Conservation (phyloP, 78 protist species). For the Emiliania huxleyi region DNA sequence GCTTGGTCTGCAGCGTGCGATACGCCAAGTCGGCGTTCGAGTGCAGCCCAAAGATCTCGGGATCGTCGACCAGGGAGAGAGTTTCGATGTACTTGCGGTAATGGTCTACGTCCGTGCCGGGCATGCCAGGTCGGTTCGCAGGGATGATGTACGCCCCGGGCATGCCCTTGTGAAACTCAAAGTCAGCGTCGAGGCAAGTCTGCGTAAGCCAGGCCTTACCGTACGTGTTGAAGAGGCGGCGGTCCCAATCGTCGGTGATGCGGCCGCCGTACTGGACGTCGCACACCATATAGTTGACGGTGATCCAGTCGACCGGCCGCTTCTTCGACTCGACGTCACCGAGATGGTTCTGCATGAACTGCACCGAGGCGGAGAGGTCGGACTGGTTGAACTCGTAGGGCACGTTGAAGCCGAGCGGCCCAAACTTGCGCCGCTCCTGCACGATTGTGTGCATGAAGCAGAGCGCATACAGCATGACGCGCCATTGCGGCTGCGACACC, state of each 20-base stretch:
- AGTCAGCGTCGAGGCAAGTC: slow-evolving; percentile 37
- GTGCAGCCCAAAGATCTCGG: slow-evolving; percentile 86
- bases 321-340: slow-evolving; percentile 53
- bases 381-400: slow-evolving; percentile 91
- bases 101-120: not conserved
- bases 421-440: slow-evolving; percentile 88
- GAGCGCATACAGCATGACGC: slow-evolving; percentile 65
- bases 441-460: slow-evolving; percentile 81
- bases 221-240: slow-evolving; percentile 62
- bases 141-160: slow-evolving; percentile 54
- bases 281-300: slow-evolving; percentile 82
- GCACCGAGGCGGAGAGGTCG: slow-evolving; percentile 73
- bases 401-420: slow-evolving; percentile 84
- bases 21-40: slow-evolving; percentile 82
- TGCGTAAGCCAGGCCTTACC: slow-evolving; percentile 46
- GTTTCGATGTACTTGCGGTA: slow-evolving; percentile 52
- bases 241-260: slow-evolving; percentile 85
- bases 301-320: slow-evolving; percentile 69
- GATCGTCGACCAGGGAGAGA: slow-evolving; percentile 70
- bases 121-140: not conserved
- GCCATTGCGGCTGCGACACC: slow-evolving; percentile 68
- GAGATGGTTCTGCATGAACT: slow-evolving; percentile 79
- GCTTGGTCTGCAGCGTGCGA: slow-evolving; percentile 45
- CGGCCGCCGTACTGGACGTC: slow-evolving; percentile 92
- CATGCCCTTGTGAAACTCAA: slow-evolving; percentile 40